Evolutionary conservation across 495 filamentous ascomycete genomes (phyloP), one percentile per base, ranked within the genome.

Genomic region (Zalerion maritima): DNA sequence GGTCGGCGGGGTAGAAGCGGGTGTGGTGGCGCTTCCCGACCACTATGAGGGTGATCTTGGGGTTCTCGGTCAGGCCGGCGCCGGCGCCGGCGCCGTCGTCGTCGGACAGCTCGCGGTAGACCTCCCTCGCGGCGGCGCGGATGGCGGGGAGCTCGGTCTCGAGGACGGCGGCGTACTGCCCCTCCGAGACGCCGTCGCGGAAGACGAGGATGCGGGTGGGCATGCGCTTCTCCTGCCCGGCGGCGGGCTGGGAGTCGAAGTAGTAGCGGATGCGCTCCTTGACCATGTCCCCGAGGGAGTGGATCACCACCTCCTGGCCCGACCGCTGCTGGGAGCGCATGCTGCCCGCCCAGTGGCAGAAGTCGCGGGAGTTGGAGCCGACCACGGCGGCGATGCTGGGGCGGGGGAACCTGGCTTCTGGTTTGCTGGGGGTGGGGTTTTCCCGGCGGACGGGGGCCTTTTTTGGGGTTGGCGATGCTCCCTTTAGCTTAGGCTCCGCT

Each of bases 171-270:
- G 60, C 38, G 42, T 76, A 81, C 38, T 81, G 72, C 14, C 75
- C 67, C 36, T 86, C 81, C 0, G 72, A 77, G 7, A 86, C 75
- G 13, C 80, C 80, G 49, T 85, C 80, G n/a, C 80, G 73, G 48
- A 81, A 85, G 9, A 84, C 52, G 26, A 86, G 49, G 33, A 86
- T 73, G 31, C 71, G 73, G 20, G 64, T 54, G 0, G 80, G 80
- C 0, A 65, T 43, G 6, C 28, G 32, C 10, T 44, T 42, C 11
- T 60, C 54, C 35, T 74, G 65, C 0, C n/a, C n/a, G n/a, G n/a
- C n/a, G n/a, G n/a, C n/a, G n/a, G n/a, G n/a, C n/a, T n/a, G n/a
- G n/a, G n/a, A n/a, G n/a, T 41, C 36, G 8, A 54, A 44, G 68
- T 68, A 84, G 2, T 62, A 44, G 0, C 41, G 19, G 0, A 86